Base-by-base conservation (phyloP, 2,329 filamentous ascomycete genomes). In the Massarina eburnea region DNA sequence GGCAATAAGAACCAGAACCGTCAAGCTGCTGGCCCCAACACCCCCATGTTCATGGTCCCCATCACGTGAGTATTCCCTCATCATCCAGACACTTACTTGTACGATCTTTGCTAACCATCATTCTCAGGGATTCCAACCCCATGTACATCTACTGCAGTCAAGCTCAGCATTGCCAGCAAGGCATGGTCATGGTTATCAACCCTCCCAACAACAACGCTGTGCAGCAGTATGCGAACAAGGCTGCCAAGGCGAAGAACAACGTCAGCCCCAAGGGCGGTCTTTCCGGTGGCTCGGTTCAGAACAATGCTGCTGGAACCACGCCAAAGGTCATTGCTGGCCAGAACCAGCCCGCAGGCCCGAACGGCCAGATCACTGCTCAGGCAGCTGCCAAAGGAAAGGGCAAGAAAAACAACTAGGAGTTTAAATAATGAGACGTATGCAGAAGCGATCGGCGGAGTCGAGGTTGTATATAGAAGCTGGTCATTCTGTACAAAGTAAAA, bases 61-160 rank as follows among this genome's bases (percentile, higher is more conserved):
- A 44, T 63, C 43, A 54, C 49, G 20, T 7, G 6, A 30, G 6
- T 7, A 30, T n/a, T n/a, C n/a, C n/a, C n/a, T n/a, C n/a, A n/a
- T n/a, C 7, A 30, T 14, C 4, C 12, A 30, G 27, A 6, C 4
- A 7, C 12, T 8, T 30, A 7, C 27, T 30, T 5, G n/a, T 14
- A 7, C 12, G 5, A 8, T 14, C 12, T 8, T 14, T 8, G 12
- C 64, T 64, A 54, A 62, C 58, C 52, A 52, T 64, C 8, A 57
- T 57, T 24, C 42, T 64, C 43, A 54, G 49, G 21, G 57, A 63
- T 42, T 82, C 78, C 38, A 82, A 78, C 24, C 88, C 88, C 26
- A 77, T 91, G 58, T 91, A 88, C 86, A 72, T 89, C 48, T 91
- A 86, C 77, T 91, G 88, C 72, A 82, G 81, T 21, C 84, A 89